Conservation (phyloP, 1,139 yeast species). For the Yamadazyma songkhlaensis region DNA sequence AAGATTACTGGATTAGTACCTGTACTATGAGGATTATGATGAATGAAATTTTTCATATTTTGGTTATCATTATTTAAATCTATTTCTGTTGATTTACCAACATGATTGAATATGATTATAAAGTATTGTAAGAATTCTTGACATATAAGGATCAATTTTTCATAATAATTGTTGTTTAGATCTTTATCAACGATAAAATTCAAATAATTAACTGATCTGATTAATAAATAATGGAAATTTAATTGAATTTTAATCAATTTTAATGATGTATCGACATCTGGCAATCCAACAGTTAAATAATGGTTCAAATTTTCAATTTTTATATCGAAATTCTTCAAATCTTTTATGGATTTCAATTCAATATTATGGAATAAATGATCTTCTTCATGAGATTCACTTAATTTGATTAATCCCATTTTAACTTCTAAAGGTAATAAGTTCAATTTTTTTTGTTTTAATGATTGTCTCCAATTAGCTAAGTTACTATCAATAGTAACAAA, state of each 20-base stretch:
- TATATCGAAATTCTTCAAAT: conserved; percentile 19
- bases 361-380: conserved; percentile 35
- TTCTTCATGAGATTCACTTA: conserved; percentile 10
- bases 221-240: conserved; percentile 43
- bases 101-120: conserved; percentile 35
- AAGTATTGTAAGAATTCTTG: conserved; percentile 41
- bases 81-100: conserved; percentile 20
- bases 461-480: conserved; percentile 41
- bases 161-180: conserved; percentile 34
- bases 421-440: conserved; percentile 29
- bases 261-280: conserved; percentile 40
- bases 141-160: conserved; percentile 36
- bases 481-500: conserved; percentile 45
- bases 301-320: conserved; percentile 30
- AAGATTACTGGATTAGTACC: conserved; percentile 26
- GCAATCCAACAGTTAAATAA: conserved; percentile 32
- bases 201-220: conserved; percentile 44
- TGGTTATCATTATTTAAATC: conserved; percentile 6
- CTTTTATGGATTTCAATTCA: conserved; percentile 14
- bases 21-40: conserved; percentile 20
- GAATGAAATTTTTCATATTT: conserved; percentile 11
- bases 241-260: conserved; percentile 43
- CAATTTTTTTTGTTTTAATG: conserved; percentile 30
- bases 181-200: conserved; percentile 48
- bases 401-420: conserved; percentile 35